Conservation (phyloP, 2,329 filamentous ascomycete genomes). For the Plectosphaerella cucumerina region DNA sequence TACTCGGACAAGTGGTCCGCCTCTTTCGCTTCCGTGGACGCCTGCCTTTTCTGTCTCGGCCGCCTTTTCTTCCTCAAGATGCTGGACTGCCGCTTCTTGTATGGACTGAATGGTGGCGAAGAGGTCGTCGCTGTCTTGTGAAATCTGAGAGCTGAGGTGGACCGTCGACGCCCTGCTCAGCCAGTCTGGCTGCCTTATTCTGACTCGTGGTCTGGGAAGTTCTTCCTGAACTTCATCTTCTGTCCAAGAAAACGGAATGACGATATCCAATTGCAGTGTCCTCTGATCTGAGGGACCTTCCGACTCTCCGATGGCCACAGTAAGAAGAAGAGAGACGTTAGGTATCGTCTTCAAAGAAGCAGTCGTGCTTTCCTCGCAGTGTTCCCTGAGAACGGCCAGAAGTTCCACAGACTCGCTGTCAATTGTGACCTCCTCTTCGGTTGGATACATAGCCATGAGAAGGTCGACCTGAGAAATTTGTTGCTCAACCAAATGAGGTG, state of each 20-base stretch:
- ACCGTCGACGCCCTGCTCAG: conserved; percentile 44
- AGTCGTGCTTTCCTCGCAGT: background rate
- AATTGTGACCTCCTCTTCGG: conserved; percentile 20
- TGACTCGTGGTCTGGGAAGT: conserved; percentile 34
- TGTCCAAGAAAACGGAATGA: conserved; percentile 23
- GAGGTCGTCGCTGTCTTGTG: conserved; percentile 33
- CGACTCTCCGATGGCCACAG: conserved; percentile 14
- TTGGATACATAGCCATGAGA: conserved; percentile 47
- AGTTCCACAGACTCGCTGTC: background rate
- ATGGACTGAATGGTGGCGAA: conserved; percentile 40
- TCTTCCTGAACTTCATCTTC: conserved; percentile 19
- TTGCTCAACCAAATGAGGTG: conserved; percentile 39
- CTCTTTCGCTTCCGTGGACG: background rate
- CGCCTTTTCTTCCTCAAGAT: conserved; percentile 19
- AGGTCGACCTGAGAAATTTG: conserved; percentile 47
- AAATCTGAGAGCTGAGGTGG: conserved; percentile 31
- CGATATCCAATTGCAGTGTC: conserved; percentile 27
- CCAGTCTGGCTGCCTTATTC: conserved; percentile 46
- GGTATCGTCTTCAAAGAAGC: background rate
- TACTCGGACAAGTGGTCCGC: conserved; percentile 38
- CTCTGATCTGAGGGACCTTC: conserved; percentile 5
- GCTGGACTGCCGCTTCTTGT: conserved; percentile 26
- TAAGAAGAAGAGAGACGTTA: conserved; percentile 19
- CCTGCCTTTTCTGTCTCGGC: background rate
- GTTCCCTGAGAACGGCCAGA: background rate